A percentile compares a stretch with the other conserved stretches of the same genome.
These are phyloP conservation scores for Heliamphora pulchella DNA, from an alignment of 179 eudicot species.

Conservation along the genomic window DNA sequence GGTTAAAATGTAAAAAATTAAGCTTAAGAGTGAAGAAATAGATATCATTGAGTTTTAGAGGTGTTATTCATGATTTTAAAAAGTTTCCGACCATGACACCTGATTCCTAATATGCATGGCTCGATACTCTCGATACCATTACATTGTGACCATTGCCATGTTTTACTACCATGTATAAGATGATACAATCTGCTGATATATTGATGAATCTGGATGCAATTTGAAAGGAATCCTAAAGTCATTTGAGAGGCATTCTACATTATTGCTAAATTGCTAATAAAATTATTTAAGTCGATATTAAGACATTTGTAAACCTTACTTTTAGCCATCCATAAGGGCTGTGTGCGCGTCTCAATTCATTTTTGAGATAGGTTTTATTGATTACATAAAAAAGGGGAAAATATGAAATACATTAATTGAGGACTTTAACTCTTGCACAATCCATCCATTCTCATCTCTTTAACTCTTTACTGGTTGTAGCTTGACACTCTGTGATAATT, in stretches of 20 bases:
- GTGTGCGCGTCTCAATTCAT: neutral
- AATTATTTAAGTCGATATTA: neutral
- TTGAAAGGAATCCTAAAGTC: neutral
- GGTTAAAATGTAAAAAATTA: no score
- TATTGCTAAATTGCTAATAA: neutral
- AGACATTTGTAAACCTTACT: neutral
- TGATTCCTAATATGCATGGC: no score
- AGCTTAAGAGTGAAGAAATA: no score
- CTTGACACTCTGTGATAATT: neutral
- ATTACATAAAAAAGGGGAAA: no score
- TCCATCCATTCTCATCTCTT: neutral
- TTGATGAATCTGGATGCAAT: neutral
- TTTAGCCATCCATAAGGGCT: neutral
- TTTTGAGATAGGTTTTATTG: neutral
- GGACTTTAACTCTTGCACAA: neutral
- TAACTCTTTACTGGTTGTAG: neutral
- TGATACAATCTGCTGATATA: neutral
- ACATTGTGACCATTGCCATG: no score
- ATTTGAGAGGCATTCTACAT: neutral
- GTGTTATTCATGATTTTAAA: no score
- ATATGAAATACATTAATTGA: neutral
- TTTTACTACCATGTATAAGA: neutral
- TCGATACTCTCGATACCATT: no score
- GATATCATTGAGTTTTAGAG: no score
- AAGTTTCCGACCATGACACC: no score